Evolutionary conservation across 2,329 filamentous ascomycete genomes (phyloP), one percentile per base, ranked within the genome.

Genomic region (Monosporascus sp.): DNA sequence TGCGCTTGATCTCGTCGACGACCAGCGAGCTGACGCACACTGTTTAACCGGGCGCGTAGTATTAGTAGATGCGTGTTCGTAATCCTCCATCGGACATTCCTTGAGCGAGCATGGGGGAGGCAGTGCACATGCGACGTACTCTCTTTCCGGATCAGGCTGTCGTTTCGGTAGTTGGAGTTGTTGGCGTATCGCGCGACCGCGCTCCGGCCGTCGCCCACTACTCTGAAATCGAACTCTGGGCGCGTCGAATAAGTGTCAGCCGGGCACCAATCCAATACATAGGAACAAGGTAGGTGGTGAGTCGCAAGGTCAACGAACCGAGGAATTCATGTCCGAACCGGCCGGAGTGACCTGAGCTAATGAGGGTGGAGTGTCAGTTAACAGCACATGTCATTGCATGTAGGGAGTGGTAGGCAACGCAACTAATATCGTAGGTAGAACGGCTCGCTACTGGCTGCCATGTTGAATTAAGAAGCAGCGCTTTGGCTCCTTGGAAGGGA

Each of bases 111-210:
- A 20, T 43, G 27, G 36, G 31, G 48, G 39, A 36, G 44, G 8
- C 31, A 48, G 25, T 48, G 36, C 43, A 72, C 8, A 15, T 20
- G 22, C 14, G 24, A 35, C 91, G 63, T 78, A 97, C 94, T 99
- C 78, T 99, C 94, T 92, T 99, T 99, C 60, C 94, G 88, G 68
- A 99, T 99, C 63, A 99, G 77, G 58, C 92, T 97, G 71, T 99
- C 94, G 74, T 99, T 99, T 67, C 94, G 87, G 76, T 99, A 99
- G 75, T 99, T 99, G 54, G 93, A 97, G 74, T 99, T 99, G 80
- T 99, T 99, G 60, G 94, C 94, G 75, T 99, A 99, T 73, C 94
- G 87, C 35, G 93, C 91, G 50, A 94, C 89, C 7, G 94, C 94
- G 69, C 92, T 97, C 57, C 90, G 85, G 50, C 94, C 94, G 70